Base-by-base conservation (phyloP, 2,329 filamentous ascomycete genomes). In the Penicillium decumbens region DNA sequence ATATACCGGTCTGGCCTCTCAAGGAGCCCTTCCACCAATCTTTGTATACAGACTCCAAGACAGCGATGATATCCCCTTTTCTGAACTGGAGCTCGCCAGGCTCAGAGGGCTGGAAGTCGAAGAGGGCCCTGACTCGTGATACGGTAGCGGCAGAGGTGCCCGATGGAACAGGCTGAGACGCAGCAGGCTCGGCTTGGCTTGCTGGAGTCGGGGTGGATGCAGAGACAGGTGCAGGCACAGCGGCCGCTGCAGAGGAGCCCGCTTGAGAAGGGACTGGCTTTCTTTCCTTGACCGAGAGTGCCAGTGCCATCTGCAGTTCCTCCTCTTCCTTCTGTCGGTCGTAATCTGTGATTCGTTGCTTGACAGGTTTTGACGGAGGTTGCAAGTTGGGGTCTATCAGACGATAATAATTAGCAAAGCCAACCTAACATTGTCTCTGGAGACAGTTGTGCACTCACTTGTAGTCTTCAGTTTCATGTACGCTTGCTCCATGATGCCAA, bases 1-100 rank as follows among this genome's bases (percentile, higher is more conserved):
- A 98, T 57, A 98, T 98, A 61, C 93, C 93, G 6, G 90, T 96
- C 71, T 96, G 89, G 18, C 93, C 93, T 66, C 91, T 84, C 51
- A 98, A 76, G 37, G 91, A 95, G 1, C 93, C 93, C 62, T 95
- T 92, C 93, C 93, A 98, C 93, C 93, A 98, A 71, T 98, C 93
- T 72, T 97, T 98, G 75, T 95, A 98, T 1, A 97, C 93, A 1
- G 91, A 96, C 72, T 97, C 93, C 35, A 98, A 78, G 13, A 98
- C 93, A 1, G 93, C 92, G 69, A 98, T 98, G 35, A 97, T 87
- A 67, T 98, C 93, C 25, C 93, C 92, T 74, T 95, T 95, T 60
- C 91, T 87, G 70, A 98, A 98, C 60, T 95, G 90, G 54, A 98
- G 77, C 74, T 98, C 93, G 41, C 92, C 93, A 0, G 90, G 83